Evolutionary conservation across 345 rosid species (phyloP), one percentile per base, ranked within the genome.

Genomic region (Ceriops tagal): DNA sequence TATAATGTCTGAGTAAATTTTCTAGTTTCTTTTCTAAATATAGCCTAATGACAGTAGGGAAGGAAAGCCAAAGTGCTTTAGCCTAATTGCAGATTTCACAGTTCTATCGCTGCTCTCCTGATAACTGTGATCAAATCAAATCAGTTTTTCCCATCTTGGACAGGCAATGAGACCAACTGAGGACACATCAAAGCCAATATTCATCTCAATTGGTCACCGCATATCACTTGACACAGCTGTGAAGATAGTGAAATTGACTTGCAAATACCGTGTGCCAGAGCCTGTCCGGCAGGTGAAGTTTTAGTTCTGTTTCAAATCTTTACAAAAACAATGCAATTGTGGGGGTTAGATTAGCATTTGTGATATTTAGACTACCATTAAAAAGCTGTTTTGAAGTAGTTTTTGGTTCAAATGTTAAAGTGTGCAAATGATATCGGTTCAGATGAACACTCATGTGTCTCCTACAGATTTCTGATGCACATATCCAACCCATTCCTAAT

Each of bases 221-320:
- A 64, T 91, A 53, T 89, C 97, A 49, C 92, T 93, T 57, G 87
- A 81, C 20, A 81, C 86, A 70, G 88, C 96, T 15, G 66, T 84
- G 75, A 62, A 58, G 66, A 79, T 89, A 75, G 92, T 87, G 46
- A 77, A 81, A 52, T 74, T 81, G 86, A 87, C 87, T 67, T 93
- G 98, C 84, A 89, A 83, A 68, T 84, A 78, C 73, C 95, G 92
- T 70, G 83, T 88, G 60, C 98, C 97, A 5, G 97, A 93, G 82
- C 96, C 98, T 68, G 77, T 88, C 43, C 86, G 97, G 66, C 98
- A 91, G 95, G 97, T 91, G 75, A 71, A 19, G 7, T 65, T 66
- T 43, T 27, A 37, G 5, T 55, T 2, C 5, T 13, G 24, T 22
- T 20, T 22, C 28, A 55, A 55, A 24, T 11, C 16, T 22, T 10